These are phyloP conservation scores for Gastrolobium villosum DNA, from an alignment of 306 rosid genomes.

Conservation along the genomic window DNA sequence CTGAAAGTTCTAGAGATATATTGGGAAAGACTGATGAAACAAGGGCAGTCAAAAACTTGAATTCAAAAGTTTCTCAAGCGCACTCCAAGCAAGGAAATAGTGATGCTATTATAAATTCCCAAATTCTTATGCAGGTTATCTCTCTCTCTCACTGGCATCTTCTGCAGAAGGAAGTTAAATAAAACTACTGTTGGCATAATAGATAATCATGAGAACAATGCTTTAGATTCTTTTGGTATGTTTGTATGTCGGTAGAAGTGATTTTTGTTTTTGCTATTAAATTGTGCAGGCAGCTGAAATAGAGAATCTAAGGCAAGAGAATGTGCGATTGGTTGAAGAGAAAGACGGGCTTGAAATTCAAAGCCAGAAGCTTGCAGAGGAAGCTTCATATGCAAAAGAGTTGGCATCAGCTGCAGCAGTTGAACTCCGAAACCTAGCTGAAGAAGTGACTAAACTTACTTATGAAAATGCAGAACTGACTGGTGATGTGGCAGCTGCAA, in stretches of 20 bases:
- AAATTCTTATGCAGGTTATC: constrained; percentile 71
- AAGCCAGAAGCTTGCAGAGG: constrained; percentile 77
- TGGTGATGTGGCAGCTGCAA: constrained; percentile 67
- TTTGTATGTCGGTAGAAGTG: constrained; percentile 16
- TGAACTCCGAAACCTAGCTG: constrained; percentile 85
- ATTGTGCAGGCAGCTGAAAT: constrained; percentile 71
- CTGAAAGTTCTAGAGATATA: constrained; percentile 48
- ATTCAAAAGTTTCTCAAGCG: constrained; percentile 60
- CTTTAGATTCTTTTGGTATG: constrained; percentile 18
- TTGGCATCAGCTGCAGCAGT: constrained; percentile 89
- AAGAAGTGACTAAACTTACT: constrained; percentile 86
- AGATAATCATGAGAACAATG: constrained; percentile 1
- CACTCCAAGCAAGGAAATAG: constrained; percentile 56
- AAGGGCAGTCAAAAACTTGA: constrained; percentile 63
- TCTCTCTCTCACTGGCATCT: constrained; percentile 25
- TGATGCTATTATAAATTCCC: constrained; percentile 56
- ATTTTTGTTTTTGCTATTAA: constrained; percentile 34
- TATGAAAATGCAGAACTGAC: constrained; percentile 78
- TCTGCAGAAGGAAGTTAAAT: constrained; percentile 23
- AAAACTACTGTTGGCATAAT: constrained; percentile 21
- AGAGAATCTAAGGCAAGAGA: constrained; percentile 84
- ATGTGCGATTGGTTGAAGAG: constrained; percentile 73
- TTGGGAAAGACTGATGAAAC: constrained; percentile 54
- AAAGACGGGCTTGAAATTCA: constrained; percentile 83
- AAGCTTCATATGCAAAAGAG: constrained; percentile 93